These are phyloP conservation scores for Choanephora cucurbitarum DNA, from an alignment of 371 early-diverging fungal genomes.

Conservation along the genomic window DNA sequence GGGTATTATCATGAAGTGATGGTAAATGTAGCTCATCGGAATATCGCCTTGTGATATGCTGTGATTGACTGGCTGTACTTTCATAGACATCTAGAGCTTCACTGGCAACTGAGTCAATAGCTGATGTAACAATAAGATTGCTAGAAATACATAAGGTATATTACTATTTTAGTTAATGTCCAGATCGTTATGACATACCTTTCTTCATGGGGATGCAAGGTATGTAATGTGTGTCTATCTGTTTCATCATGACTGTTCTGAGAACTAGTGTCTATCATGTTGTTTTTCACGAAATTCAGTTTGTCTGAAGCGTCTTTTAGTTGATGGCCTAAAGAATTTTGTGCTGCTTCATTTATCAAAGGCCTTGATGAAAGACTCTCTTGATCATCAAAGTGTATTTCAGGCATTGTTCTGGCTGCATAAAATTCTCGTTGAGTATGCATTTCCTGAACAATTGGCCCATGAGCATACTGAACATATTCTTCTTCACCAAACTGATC, in stretches of 20 bases:
- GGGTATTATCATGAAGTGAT: conserved; percentile 28
- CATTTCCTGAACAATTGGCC: conserved; percentile 36
- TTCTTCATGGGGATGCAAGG: conserved; percentile 11
- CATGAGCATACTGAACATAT: conserved; percentile 21
- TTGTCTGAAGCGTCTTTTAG: conserved; percentile 45
- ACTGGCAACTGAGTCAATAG: conserved; percentile 41
- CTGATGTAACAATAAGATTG: conserved; percentile 17
- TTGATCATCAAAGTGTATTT: conserved; percentile 6
- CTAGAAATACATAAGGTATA: neutral
- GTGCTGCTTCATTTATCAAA: conserved; percentile 22
- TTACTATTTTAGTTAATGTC: neutral
- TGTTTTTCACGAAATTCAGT: conserved; percentile 36
- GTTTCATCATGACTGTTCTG: conserved; percentile 11
- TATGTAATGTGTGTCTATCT: conserved; percentile 25
- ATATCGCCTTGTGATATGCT: conserved; percentile 26
- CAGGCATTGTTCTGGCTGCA: conserved; percentile 36
- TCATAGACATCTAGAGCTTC: conserved; percentile 44
- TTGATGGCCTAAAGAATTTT: conserved; percentile 28
- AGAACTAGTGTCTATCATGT: conserved; percentile 31
- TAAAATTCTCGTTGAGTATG: conserved; percentile 34
- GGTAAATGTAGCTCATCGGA: conserved; percentile 26
- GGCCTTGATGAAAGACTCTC: conserved; percentile 13
- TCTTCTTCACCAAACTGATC: conserved; percentile 39
- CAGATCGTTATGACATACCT: neutral
- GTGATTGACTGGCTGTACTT: conserved; percentile 14